phyloP scores from a whole-genome alignment of 1,284 basidiomycete species.

The Sporisorium iseilematis-ciliati region DNA sequence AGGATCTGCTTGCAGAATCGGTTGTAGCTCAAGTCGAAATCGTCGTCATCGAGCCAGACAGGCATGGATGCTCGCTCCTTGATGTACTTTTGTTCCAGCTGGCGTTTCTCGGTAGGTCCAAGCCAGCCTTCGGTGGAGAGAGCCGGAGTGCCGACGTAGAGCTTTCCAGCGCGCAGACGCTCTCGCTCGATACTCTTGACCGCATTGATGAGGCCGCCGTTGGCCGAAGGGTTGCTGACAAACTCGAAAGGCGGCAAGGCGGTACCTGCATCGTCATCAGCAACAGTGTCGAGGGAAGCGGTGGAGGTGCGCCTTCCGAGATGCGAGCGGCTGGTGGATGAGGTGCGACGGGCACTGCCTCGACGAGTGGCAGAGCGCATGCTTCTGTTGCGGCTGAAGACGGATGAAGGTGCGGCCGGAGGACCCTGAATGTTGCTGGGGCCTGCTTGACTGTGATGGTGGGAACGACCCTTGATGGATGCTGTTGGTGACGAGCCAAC shows the following conservation, averaged over 20 bases:
- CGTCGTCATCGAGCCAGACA: conserved; percentile 78
- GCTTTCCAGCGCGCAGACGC: conserved; percentile 54
- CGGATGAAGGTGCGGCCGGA: conserved; percentile 46
- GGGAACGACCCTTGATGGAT: conserved; percentile 28
- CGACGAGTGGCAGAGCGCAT: conserved; percentile 24
- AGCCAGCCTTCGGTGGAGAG: conserved; percentile 63
- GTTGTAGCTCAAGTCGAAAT: conserved; percentile 82
- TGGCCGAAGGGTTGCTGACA: conserved; percentile 64
- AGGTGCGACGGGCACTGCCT: conserved; percentile 28
- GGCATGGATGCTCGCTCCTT: conserved; percentile 76
- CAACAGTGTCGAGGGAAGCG: conserved; percentile 48
- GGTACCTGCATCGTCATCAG: conserved; percentile 24
- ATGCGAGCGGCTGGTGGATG: conserved; percentile 38
- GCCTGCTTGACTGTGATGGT: conserved; percentile 12
- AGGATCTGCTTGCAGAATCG: conserved; percentile 90
- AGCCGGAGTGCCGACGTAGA: conserved; percentile 66
- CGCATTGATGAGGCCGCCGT: conserved; percentile 69
- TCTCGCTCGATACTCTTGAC: conserved; percentile 62
- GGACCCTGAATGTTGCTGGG: conserved; percentile 32
- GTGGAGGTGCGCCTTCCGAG: conserved; percentile 47
- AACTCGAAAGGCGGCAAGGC: conserved; percentile 60
- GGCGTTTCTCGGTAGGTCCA: conserved; percentile 70
- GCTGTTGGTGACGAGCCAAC: conserved; percentile 37
- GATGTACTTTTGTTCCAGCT: conserved; percentile 77
- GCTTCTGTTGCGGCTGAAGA: conserved; percentile 49